Evolutionary conservation across 371 early-diverging fungal species (phyloP).

Genomic region (Edhazardia aedis): DNA sequence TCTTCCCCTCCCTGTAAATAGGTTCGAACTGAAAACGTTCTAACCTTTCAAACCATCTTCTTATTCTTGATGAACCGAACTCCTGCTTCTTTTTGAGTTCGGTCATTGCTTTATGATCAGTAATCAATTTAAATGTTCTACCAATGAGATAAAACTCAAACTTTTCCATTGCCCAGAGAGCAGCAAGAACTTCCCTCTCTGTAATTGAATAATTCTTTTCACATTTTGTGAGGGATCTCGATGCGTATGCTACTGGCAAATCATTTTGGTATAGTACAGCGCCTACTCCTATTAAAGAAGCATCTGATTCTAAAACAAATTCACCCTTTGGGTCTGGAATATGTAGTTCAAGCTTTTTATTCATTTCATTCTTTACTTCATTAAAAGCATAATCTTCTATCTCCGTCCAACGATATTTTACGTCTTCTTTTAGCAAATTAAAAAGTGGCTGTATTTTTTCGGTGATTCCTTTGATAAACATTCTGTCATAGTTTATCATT

Average conservation of each 20-base stretch:
- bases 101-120: constrained; percentile 28
- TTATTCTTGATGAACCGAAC: constrained; percentile 7
- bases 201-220: constrained; percentile 13
- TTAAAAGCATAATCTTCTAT: neutral
- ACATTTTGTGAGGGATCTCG: constrained; percentile 9
- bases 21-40: neutral
- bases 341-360: neutral
- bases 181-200: constrained; percentile 24
- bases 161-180: constrained; percentile 11
- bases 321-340: constrained; percentile 2
- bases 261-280: constrained; percentile 3
- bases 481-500: constrained; percentile 12
- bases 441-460: neutral
- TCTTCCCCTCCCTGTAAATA: neutral
- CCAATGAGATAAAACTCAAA: constrained; percentile 20
- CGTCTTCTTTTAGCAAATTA: neutral
- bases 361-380: neutral
- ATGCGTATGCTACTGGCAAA: constrained; percentile 7
- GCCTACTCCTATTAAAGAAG: constrained; percentile 9
- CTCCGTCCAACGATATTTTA: neutral
- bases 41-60: constrained; percentile 12
- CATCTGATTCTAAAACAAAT: constrained; percentile 13
- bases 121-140: constrained; percentile 15
- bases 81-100: constrained; percentile 11
- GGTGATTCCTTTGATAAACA: constrained; percentile 2